Base-by-base conservation (phyloP, 495 filamentous ascomycete species). In the Podospora pseudocomata region DNA sequence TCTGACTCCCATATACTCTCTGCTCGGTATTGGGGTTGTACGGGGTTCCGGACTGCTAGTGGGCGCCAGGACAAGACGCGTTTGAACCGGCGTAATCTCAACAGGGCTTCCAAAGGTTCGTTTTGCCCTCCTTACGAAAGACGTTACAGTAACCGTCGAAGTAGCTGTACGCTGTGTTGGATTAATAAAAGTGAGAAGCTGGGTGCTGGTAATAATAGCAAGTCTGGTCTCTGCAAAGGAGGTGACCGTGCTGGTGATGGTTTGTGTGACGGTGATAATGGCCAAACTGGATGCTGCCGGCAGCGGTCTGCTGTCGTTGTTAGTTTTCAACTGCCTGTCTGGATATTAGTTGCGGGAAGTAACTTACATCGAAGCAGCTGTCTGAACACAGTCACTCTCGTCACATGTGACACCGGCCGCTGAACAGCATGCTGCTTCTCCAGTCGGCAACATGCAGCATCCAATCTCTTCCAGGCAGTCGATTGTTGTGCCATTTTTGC, bases 161-260 rank as follows among this genome's bases (percentile, higher is more conserved):
- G 61, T 63, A 9, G 32, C 13, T 23, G 61, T 63, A 19, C 34
- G 61, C 11, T 32, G 28, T 16, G 30, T 20, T 18, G 61, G 61
- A n/a, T 63, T 20, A 13, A 63, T n/a, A 26, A 63, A 63, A 20
- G 61, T 63, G 61, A 63, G 61, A 1, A 63, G 4, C 32, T 39
- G 16, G 5, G 61, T 63, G 15, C 30, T 63, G 28, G 61, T 63
- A 15, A 53, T 32, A 44, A 63, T 63, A n/a, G 34, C 30, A 18
- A 63, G 9, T 23, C 28, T 32, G 4, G 61, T 39, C 13, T 44
- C 30, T 39, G 61, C 34, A 23, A 63, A 63, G 2, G 61, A 44
- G n/a, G 61, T 63, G n/a, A 49, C 6, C 4, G 61, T 63, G 30
- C n/a, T 63, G 27, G 61, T 63, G 3, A 4, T 49, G 4, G 61